phyloP scores from a whole-genome alignment of 2,329 filamentous ascomycete species.

The Xylaria sp. region DNA sequence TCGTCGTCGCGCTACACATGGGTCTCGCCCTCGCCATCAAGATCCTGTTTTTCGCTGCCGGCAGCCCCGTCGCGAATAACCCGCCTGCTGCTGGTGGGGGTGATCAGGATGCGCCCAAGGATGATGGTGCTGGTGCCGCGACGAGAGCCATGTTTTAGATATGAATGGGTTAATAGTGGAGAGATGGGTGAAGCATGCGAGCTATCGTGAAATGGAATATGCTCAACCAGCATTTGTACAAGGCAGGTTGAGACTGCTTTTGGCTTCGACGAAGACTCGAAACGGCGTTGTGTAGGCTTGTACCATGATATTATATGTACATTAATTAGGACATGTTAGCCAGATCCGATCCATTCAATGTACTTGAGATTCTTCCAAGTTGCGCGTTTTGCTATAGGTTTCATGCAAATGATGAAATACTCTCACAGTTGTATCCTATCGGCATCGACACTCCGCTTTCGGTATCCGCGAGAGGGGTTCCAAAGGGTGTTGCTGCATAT shows the following conservation, averaged over 20 bases:
- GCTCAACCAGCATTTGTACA: not conserved
- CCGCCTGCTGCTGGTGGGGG: conserved; percentile 20
- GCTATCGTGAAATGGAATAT: not conserved
- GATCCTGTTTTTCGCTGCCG: conserved; percentile 92
- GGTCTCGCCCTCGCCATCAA: conserved; percentile 95
- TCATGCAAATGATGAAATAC: too few relatives aligned
- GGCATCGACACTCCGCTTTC: not conserved
- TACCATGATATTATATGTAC: conserved; percentile 36
- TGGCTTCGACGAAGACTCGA: conserved; percentile 10
- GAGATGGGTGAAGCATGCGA: not conserved
- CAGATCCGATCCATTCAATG: conserved; percentile 27
- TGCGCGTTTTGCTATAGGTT: not conserved
- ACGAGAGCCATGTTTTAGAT: conserved; percentile 35
- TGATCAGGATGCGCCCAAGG: conserved; percentile 27
- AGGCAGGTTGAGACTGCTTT: not conserved
- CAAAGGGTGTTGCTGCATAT: not conserved
- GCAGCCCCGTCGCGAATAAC: conserved; percentile 64
- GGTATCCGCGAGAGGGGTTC: not conserved
- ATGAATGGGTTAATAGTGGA: not conserved
- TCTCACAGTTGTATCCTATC: too few relatives aligned
- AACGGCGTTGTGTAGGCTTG: conserved; percentile 19
- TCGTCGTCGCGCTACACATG: conserved; percentile 86
- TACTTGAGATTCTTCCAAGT: conserved; percentile 4
- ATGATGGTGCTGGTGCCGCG: conserved; percentile 33
- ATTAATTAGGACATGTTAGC: conserved; percentile 32